phyloP scores from a whole-genome alignment of 2,329 filamentous ascomycete species.

The Botrytis hyacinthi region DNA sequence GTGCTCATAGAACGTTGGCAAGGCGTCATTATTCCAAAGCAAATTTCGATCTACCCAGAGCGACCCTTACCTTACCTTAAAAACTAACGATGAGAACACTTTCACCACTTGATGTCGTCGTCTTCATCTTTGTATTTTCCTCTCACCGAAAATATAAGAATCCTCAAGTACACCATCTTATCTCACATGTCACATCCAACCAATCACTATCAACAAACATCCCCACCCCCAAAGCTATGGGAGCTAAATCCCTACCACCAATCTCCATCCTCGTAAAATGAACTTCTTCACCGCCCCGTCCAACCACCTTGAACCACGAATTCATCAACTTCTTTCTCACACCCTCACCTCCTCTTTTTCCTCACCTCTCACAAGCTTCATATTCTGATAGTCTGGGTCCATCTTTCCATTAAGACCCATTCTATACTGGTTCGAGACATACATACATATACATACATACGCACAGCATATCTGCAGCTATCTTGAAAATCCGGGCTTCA shows the following conservation, averaged over 20 bases:
- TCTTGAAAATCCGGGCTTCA: background rate
- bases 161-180: background rate
- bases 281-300: conserved; percentile 9
- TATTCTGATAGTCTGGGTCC: background rate
- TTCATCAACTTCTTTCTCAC: background rate
- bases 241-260: background rate
- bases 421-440: background rate
- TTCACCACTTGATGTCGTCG: background rate
- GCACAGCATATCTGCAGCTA: background rate
- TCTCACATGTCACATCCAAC: background rate
- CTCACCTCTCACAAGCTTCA: conserved; percentile 6
- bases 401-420: background rate
- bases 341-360: background rate
- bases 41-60: background rate
- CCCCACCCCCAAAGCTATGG: background rate
- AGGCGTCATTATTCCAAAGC: background rate
- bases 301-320: conserved; percentile 9
- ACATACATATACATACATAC: conserved; percentile 1
- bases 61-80: background rate
- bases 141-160: background rate
- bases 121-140: background rate
- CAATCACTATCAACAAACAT: background rate
- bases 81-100: background rate
- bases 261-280: background rate
- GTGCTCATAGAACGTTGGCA: background rate